A percentile compares a stretch with the other conserved stretches of the same genome.
phyloP scores from a whole-genome alignment of 2,329 filamentous ascomycete species.

The Furcasterigmium sp. region DNA sequence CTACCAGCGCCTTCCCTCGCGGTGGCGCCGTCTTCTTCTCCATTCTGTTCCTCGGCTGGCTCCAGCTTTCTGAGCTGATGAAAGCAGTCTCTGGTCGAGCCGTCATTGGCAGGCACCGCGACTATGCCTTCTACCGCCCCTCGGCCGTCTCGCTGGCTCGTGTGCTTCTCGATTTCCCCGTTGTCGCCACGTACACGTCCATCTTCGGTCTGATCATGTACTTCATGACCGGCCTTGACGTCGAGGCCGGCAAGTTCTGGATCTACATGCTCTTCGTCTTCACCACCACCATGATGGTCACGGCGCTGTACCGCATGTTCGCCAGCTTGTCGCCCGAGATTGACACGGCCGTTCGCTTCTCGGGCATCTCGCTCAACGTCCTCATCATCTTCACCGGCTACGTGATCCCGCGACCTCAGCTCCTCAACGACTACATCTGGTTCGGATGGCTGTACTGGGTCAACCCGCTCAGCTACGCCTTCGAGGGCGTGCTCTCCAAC shows the following conservation, averaged over 20 bases:
- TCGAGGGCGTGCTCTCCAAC: constrained; percentile 53
- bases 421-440: constrained; percentile 59
- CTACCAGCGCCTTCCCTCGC: constrained; percentile 56
- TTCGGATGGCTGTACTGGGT: constrained; percentile 62
- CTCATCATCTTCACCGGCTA: constrained; percentile 66
- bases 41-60: constrained; percentile 51
- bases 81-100: constrained; percentile 67
- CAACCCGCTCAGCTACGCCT: constrained; percentile 60
- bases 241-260: constrained; percentile 62
- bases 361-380: constrained; percentile 51
- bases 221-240: constrained; percentile 69
- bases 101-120: constrained; percentile 45
- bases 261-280: constrained; percentile 60
- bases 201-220: constrained; percentile 70
- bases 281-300: constrained; percentile 51
- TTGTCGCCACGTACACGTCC: constrained; percentile 59
- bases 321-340: constrained; percentile 55
- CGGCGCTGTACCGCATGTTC: constrained; percentile 52
- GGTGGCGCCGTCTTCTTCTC: constrained; percentile 45
- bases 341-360: constrained; percentile 53
- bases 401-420: constrained; percentile 50
- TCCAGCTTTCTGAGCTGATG: constrained; percentile 75
- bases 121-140: constrained; percentile 48
- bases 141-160: constrained; percentile 52
- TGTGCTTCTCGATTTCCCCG: constrained; percentile 52